Evolutionary conservation across 371 early-diverging fungal genomes (phyloP).

Genomic region (Apophysomyces variabilis): DNA sequence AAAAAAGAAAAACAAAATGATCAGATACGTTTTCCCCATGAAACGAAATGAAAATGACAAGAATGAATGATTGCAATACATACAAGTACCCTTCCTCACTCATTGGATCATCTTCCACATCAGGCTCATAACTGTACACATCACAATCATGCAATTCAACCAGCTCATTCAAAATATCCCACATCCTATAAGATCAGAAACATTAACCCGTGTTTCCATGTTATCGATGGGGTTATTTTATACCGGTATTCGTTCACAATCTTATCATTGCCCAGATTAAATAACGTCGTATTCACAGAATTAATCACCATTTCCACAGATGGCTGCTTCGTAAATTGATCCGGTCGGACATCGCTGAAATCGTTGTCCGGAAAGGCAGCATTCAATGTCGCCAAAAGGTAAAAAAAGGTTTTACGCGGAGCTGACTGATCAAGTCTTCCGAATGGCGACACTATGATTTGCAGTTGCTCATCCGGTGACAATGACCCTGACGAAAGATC

Average conservation of each 20-base stretch:
- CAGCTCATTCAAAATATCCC: conserved; percentile 81
- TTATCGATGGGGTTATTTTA: neutral
- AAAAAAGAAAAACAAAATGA: neutral
- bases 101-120: conserved; percentile 84
- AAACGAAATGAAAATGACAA: neutral
- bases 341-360: conserved; percentile 86
- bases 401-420: conserved; percentile 81
- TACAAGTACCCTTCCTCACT: conserved; percentile 68
- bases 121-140: conserved; percentile 84
- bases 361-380: conserved; percentile 93
- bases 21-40: neutral
- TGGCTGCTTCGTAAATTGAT: conserved; percentile 78
- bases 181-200: conserved; percentile 41
- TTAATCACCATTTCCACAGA: conserved; percentile 71
- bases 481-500: conserved; percentile 45
- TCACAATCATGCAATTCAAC: conserved; percentile 79
- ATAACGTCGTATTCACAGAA: conserved; percentile 79
- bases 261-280: conserved; percentile 73
- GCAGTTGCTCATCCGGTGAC: conserved; percentile 50
- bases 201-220: conserved; percentile 2
- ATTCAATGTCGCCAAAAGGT: conserved; percentile 87
- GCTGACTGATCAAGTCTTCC: conserved; percentile 79
- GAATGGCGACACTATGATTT: conserved; percentile 71
- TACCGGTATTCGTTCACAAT: conserved; percentile 41
- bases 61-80: conserved; percentile 7